A percentile compares a stretch with the other conserved stretches of the same genome.
These are phyloP conservation scores for Porphyridium purpureum DNA, from an alignment of 23 red algal genomes.

Conservation along the genomic window DNA sequence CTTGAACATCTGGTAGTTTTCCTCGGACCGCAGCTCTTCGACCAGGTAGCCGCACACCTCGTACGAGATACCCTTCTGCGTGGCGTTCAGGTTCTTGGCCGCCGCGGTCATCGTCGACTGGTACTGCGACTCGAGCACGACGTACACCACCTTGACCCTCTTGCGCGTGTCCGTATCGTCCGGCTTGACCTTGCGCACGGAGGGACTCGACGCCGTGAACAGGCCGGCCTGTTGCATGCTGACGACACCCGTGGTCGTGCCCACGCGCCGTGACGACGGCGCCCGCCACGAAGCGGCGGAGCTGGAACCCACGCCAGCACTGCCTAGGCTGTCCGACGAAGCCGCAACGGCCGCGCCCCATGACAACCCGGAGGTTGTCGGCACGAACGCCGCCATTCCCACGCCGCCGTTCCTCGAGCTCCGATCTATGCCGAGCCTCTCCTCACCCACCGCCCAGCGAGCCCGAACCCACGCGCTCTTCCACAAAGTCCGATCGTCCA, in stretches of 20 bases:
- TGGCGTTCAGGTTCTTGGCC: slow-evolving; percentile 44
- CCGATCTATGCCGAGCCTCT: too few species aligned
- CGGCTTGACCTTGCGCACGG: slow-evolving; percentile 52
- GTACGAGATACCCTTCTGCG: slow-evolving; percentile 33
- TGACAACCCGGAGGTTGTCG: too few species aligned
- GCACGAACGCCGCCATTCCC: too few species aligned
- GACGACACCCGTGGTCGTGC: slow-evolving; percentile 26
- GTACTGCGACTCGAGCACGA: slow-evolving; percentile 95
- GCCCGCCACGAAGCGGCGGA: too few species aligned
- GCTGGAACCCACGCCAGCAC: too few species aligned
- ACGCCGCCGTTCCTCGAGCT: too few species aligned
- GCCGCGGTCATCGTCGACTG: slow-evolving; percentile 87
- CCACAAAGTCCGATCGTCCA: too few species aligned
- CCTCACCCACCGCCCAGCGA: too few species aligned
- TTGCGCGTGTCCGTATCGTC: slow-evolving; percentile 15
- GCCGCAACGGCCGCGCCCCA: too few species aligned
- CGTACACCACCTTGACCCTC: slow-evolving; percentile 85
- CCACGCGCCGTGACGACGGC: too few species aligned
- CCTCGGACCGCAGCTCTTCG: slow-evolving; percentile 69
- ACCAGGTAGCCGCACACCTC: slow-evolving; percentile 84
- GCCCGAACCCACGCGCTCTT: too few species aligned
- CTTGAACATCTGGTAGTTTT: slow-evolving; percentile 79
- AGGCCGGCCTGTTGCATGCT: slow-evolving; percentile 27
- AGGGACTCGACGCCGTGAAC: slow-evolving; percentile 71
- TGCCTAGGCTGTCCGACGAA: too few species aligned